These are phyloP conservation scores for Pulveroboletus sp. DNA, from an alignment of 768 basidiomycete species.

Conservation along the genomic window DNA sequence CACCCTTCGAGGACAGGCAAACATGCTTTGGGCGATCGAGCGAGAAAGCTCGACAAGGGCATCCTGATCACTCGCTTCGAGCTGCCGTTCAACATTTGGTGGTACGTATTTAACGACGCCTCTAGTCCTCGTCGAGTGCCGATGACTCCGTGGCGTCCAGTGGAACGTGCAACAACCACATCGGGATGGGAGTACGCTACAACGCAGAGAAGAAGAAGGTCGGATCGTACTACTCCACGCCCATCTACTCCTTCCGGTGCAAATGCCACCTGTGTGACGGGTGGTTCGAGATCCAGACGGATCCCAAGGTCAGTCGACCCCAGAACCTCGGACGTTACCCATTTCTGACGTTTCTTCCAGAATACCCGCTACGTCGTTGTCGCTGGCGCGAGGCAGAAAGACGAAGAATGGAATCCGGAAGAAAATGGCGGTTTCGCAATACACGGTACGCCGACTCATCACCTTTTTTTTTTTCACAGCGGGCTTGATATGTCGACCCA, in stretches of 20 bases:
- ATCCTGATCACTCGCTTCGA: constrained; percentile 96
- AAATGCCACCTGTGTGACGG: constrained; percentile 95
- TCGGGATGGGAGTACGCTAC: constrained; percentile 99
- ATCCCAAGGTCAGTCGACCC: constrained; percentile 70
- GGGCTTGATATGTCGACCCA: neutral
- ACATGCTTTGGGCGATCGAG: constrained; percentile 90
- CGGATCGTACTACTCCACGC: constrained; percentile 90
- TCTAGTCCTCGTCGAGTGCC: neutral
- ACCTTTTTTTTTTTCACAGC: too few relatives aligned
- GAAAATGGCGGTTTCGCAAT: constrained; percentile 92
- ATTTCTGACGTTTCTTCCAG: constrained; percentile 37
- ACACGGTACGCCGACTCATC: constrained; percentile 50
- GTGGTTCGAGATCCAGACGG: constrained; percentile 99
- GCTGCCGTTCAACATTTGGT: constrained; percentile 95
- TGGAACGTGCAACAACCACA: constrained; percentile 91
- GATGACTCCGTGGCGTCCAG: constrained; percentile 37
- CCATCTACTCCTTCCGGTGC: constrained; percentile 92
- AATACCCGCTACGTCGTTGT: constrained; percentile 93
- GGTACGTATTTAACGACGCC: constrained; percentile 60
- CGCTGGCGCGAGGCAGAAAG: constrained; percentile 90
- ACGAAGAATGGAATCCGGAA: constrained; percentile 95
- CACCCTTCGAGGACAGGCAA: constrained; percentile 53
- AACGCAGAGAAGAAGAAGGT: constrained; percentile 99
- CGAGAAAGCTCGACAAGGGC: constrained; percentile 93
- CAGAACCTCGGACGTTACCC: neutral